A percentile compares a stretch with the other conserved stretches of the same genome.
Conservation (phyloP, 192 early-diverging fungal genomes). For the Lunasporangiospora selenospora region DNA sequence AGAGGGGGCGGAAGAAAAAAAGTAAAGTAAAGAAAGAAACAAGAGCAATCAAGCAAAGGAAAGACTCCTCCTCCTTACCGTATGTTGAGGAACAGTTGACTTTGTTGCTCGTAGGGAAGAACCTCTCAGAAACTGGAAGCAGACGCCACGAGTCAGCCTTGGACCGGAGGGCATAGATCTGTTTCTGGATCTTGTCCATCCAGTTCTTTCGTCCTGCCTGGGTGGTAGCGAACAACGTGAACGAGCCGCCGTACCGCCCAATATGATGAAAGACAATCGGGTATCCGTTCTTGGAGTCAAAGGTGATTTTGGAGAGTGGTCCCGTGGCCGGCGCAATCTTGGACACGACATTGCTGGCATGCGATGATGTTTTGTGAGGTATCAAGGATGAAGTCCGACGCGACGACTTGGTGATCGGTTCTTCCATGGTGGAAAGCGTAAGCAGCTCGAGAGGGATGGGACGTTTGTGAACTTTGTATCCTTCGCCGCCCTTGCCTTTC, state of each 20-base stretch:
- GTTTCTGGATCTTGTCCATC: conserved; percentile 80
- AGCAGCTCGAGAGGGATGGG: conserved; percentile 88
- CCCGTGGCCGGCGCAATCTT: conserved; percentile 32
- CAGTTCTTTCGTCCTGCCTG: conserved; percentile 79
- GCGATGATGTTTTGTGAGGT: conserved; percentile 27
- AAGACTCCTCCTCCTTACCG: too few species aligned
- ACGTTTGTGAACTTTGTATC: conserved; percentile 69
- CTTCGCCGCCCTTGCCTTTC: conserved; percentile 61
- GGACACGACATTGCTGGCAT: conserved; percentile 25
- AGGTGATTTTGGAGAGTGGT: conserved; percentile 44
- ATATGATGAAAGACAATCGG: conserved; percentile 79
- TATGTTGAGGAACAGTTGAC: conserved; percentile 62
- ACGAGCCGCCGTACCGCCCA: conserved; percentile 72
- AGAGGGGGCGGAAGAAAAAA: too few species aligned
- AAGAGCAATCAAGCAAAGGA: too few species aligned
- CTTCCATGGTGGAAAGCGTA: conserved; percentile 65
- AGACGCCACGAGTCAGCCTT: conserved; percentile 61
- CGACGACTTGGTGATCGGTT: conserved; percentile 10
- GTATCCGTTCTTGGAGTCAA: conserved; percentile 65
- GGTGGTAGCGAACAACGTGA: conserved; percentile 79
- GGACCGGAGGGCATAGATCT: conserved; percentile 54
- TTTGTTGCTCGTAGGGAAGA: conserved; percentile 60
- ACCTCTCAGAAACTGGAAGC: conserved; percentile 56
- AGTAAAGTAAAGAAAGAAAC: too few species aligned
- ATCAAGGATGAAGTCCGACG: conserved; percentile 43